Conservation (phyloP, 2,329 filamentous ascomycete genomes). For the Fusarium xyrophilum region DNA sequence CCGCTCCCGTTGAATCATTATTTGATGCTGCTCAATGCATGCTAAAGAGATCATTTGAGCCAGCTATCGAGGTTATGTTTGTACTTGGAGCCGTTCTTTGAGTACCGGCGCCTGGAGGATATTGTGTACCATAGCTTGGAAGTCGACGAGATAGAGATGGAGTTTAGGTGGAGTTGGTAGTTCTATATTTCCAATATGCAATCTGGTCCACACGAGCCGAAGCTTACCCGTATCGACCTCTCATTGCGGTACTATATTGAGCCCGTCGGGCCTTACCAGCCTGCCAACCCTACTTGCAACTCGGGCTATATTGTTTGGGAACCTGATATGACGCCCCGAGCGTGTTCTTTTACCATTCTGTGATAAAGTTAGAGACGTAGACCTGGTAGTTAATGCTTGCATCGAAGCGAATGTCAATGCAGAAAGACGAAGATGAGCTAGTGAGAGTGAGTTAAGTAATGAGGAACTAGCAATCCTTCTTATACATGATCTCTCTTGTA, state of each 20-base stretch:
- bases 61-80: no score
- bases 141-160: no score
- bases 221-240: fast-evolving
- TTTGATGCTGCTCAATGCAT: no score
- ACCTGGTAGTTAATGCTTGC: fast-evolving
- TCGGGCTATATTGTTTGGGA: fast-evolving
- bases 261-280: fast-evolving
- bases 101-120: fast-evolving
- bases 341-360: no score
- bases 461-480: no score
- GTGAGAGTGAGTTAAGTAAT: no score
- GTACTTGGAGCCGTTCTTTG: no score
- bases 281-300: fast-evolving
- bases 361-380: neutral
- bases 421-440: neutral
- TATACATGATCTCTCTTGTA: fast-evolving
- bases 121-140: neutral
- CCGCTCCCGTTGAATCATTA: no score
- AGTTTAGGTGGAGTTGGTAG: neutral
- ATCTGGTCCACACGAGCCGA: neutral
- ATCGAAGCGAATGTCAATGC: neutral
- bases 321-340: fast-evolving
- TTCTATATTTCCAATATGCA: neutral
- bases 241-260: fast-evolving
- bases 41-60: no score